These are phyloP conservation scores for Vishniacozyma victoriae DNA, from an alignment of 768 basidiomycete species.

Conservation along the genomic window DNA sequence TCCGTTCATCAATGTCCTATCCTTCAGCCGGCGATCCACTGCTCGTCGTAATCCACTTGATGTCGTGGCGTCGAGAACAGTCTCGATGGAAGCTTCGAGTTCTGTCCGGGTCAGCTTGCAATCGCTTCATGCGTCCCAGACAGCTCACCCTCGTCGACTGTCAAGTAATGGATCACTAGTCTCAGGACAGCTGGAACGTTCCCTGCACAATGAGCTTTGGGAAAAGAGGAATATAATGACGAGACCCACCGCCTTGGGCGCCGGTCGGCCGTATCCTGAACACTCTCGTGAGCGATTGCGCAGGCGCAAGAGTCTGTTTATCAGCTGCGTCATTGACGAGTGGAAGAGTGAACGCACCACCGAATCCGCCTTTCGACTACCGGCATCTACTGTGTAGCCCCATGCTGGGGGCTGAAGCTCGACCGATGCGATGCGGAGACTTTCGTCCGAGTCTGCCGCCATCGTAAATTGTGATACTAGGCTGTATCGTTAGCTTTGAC, in stretches of 20 bases:
- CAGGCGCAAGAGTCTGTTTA: slow-evolving; percentile 65
- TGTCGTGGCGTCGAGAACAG: no score
- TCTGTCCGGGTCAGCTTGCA: no score
- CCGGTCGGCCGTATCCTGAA: slow-evolving; percentile 66
- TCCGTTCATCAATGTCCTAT: no score
- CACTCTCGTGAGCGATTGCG: slow-evolving; percentile 68
- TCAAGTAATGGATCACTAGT: slow-evolving; percentile 67
- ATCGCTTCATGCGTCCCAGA: no score
- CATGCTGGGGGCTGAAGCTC: slow-evolving; percentile 9
- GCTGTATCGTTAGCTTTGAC: slow-evolving; percentile 49
- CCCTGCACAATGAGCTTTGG: neutral
- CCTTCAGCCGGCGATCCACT: no score
- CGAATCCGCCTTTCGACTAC: slow-evolving; percentile 3
- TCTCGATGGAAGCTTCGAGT: no score
- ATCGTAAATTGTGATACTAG: slow-evolving; percentile 86
- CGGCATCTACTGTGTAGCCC: slow-evolving; percentile 15
- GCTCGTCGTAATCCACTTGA: no score
- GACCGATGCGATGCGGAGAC: slow-evolving; percentile 59
- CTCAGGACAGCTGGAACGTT: slow-evolving; percentile 28
- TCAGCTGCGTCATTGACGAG: slow-evolving; percentile 49
- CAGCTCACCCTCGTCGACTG: slow-evolving; percentile 75
- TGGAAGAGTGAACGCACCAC: slow-evolving; percentile 55
- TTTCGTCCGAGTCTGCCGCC: slow-evolving; percentile 70
- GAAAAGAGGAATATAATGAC: neutral
- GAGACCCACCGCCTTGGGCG: slow-evolving; percentile 56